Base-by-base conservation (phyloP, 192 early-diverging fungal species). In the Coemansia sp. region DNA sequence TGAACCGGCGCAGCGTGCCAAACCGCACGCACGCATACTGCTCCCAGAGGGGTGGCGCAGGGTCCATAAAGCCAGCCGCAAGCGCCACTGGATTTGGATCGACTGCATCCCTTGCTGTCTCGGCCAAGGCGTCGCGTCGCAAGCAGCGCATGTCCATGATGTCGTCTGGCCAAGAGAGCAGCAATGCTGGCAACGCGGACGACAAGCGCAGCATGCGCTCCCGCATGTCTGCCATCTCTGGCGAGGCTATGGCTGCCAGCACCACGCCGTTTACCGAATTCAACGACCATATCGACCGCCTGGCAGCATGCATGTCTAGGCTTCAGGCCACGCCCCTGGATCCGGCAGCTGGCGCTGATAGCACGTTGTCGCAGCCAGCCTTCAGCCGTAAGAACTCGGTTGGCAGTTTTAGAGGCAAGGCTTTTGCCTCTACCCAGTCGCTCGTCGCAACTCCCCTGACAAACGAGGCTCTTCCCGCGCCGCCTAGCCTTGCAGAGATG, bases 281-380 rank as follows among this genome's bases (percentile, higher is more conserved):
- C 35, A 83, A 69, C 34, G 69, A 65, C 9, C 80, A 83, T 38
- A 72, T 83, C 44, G 80, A 83, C 48, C 75, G 72, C 18, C 80
- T 83, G 36, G 68, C 80, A 8, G 75, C 75, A 0, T 77, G 75
- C 48, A 83, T 83, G 18, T 71, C 75, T 6, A 69, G 71, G 69
- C 68, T 83, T 15, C 75, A 83, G 71, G 53, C 66, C 9, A 39
- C 56, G 5, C 51, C 63, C 6, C 23, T 56, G 5, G 69, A 68
- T 2, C n/a, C 48, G 21, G 46, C 23, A 39, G 24, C 51, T 10
- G 24, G 21, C 6, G 23, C 58, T 10, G 44, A 46, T 16, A 39
- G 69, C 56, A 21, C 45, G 11, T 21, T 26, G n/a, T 45, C 51
- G 23, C 56, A 51, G 24, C 43, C 60, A 9, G 23, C 55, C 38